Conservation (phyloP, 2,329 filamentous ascomycete species). For the Aspergillus ochraceus region DNA sequence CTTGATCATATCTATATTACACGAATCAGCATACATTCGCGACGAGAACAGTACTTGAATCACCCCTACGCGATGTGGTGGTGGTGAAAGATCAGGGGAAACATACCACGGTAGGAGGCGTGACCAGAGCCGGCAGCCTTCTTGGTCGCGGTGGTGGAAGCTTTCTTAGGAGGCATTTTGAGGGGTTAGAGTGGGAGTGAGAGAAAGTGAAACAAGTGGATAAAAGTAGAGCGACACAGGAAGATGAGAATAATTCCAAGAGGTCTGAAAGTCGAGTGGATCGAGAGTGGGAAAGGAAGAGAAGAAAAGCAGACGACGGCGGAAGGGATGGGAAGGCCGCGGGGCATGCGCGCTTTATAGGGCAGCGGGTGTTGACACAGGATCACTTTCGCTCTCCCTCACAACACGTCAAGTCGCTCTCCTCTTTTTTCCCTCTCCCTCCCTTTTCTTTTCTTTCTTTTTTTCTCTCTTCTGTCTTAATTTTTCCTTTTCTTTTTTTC, state of each 20-base stretch:
- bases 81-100: constrained; percentile 44
- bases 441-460: constrained; percentile 8
- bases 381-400: constrained; percentile 35
- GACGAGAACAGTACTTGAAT: constrained; percentile 46
- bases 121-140: constrained; percentile 59
- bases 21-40: constrained; percentile 55
- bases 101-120: constrained; percentile 67
- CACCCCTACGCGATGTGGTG: constrained; percentile 46
- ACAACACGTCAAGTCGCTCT: constrained; percentile 24
- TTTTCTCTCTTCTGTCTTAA: background rate
- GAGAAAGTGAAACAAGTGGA: constrained; percentile 6
- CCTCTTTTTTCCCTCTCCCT: constrained; percentile 15
- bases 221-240: constrained; percentile 11
- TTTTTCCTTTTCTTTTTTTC: background rate
- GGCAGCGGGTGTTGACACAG: constrained; percentile 42
- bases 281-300: constrained; percentile 19
- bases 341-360: constrained; percentile 46
- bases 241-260: constrained; percentile 14
- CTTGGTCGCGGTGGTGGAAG: constrained; percentile 55
- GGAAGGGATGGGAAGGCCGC: constrained; percentile 41
- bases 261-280: constrained; percentile 1
- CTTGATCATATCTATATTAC: constrained; percentile 67
- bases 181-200: constrained; percentile 19
- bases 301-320: constrained; percentile 35
- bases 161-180: constrained; percentile 68